phyloP scores from a whole-genome alignment of 2,329 filamentous ascomycete genomes.

The Aspergillus texensis region DNA sequence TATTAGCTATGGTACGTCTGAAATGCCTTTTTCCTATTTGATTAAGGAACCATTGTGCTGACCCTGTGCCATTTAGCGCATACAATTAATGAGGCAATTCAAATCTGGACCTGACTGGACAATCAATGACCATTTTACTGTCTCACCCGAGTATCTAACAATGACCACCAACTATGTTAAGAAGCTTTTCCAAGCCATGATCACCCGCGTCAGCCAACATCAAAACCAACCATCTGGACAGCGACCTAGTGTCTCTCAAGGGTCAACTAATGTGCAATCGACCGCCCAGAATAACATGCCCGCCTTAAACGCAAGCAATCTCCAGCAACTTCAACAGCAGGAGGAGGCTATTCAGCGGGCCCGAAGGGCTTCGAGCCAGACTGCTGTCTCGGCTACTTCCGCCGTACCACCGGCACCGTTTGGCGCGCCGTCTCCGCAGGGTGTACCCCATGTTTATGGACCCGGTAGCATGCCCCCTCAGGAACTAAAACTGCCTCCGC shows the following conservation, averaged over 20 bases:
- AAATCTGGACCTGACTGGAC: constrained; percentile 44
- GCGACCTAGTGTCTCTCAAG: constrained; percentile 27
- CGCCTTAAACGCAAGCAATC: constrained; percentile 48
- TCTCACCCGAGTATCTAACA: constrained; percentile 43
- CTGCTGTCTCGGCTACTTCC: constrained; percentile 48
- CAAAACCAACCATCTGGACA: constrained; percentile 29
- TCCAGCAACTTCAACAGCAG: constrained; percentile 52
- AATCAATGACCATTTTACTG: constrained; percentile 49
- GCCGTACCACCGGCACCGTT: constrained; percentile 58
- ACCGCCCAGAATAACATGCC: constrained; percentile 31
- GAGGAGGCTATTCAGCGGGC: constrained; percentile 46
- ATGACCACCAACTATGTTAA: constrained; percentile 42
- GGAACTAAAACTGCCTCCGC: constrained; percentile 60
- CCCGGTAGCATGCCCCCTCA: constrained; percentile 56
- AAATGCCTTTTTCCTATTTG: not conserved
- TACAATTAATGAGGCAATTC: constrained; percentile 51
- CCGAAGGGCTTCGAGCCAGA: constrained; percentile 41
- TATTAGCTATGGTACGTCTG: constrained; percentile 42
- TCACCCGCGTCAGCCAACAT: constrained; percentile 36
- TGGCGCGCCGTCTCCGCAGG: constrained; percentile 56
- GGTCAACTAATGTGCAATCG: constrained; percentile 22
- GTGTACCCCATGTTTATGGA: constrained; percentile 59
- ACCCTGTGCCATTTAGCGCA: constrained; percentile 33
- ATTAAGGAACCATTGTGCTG: not conserved
- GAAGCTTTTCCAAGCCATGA: constrained; percentile 45